Evolutionary conservation across 2,329 filamentous ascomycete species (phyloP), one percentile per base, ranked within the genome.

Genomic region (Aurifilum marmelostoma): DNA sequence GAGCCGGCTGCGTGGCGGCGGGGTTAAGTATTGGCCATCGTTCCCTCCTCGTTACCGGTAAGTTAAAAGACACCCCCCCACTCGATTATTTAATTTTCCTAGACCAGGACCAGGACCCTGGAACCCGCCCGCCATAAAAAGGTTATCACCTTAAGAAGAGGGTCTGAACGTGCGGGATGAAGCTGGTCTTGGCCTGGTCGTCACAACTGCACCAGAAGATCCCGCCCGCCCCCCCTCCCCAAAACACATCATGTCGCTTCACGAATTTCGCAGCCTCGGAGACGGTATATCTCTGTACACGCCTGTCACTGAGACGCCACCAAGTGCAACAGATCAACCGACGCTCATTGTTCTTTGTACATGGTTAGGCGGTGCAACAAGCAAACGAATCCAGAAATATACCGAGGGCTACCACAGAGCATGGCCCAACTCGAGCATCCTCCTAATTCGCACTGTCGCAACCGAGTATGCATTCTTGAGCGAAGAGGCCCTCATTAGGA

Each of bases 311-410:
- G 3, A 14, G 12, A 14, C 16, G 16, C 14, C 34, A n/a, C 24
- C 37, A 8, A 34, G 4, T 9, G 7, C 29, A 32, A 59, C 8
- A 16, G 12, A 41, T 24, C 32, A 47, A 27, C 69, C 69, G n/a
- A 47, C 66, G 50, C 66, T 70, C 39, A 68, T 70, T 52, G 61
- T 70, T 21, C 32, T 70, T 5, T 70, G 69, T 37, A 70, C 69
- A 3, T 70, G 69, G 69, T 39, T 70, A 3, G 69, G 69, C 56
- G 69, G 69, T 3, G 69, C 69, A 32, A 70, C 66, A 9, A 54
- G 27, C 16, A 70, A 66, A 63, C 63, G 69, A 2, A 70, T 70
- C 58, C 62, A 70, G 27, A 65, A 43, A 11, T 70, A 70, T 21
- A 70, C 69, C 12, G 29, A 52, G 32, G 66, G 66, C 16, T 70